phyloP scores from a whole-genome alignment of 805 yeast genomes.

The Schizosaccharomyces japonicus region DNA sequence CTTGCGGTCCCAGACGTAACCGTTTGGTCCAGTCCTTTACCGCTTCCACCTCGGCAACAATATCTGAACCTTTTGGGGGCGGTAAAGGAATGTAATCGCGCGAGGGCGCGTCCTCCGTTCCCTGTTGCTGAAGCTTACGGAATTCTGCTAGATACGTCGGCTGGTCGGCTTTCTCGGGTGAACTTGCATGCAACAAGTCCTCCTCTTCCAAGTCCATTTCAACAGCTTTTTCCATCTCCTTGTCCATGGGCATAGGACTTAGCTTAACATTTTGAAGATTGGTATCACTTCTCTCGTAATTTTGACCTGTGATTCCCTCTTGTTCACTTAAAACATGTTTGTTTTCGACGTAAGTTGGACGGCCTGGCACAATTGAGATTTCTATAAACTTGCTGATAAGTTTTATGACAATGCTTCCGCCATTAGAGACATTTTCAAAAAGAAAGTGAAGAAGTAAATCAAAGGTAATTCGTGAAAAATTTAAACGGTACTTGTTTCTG shows the following conservation, averaged over 20 bases:
- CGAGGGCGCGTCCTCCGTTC: constrained; percentile 31
- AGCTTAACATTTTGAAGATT: constrained; percentile 53
- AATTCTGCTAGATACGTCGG: constrained; percentile 38
- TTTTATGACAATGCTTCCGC: constrained; percentile 70
- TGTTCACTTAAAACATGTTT: constrained; percentile 29
- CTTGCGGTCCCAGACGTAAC: constrained; percentile 48
- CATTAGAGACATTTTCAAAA: constrained; percentile 76
- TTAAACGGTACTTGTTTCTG: constrained; percentile 45
- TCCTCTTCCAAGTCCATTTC: constrained; percentile 45
- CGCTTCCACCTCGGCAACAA: constrained; percentile 51
- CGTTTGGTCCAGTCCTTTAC: constrained; percentile 66
- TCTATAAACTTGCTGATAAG: constrained; percentile 65
- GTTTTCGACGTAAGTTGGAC: constrained; percentile 15
- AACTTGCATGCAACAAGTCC: constrained; percentile 18
- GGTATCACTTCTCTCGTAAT: constrained; percentile 28
- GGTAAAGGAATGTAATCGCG: constrained; percentile 69
- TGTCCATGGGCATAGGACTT: constrained; percentile 68
- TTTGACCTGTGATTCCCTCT: constrained; percentile 20
- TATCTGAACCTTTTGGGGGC: constrained; percentile 50
- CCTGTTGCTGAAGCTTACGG: constrained; percentile 29
- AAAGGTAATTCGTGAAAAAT: constrained; percentile 61
- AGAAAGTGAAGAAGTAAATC: constrained; percentile 64
- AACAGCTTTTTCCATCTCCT: constrained; percentile 62
- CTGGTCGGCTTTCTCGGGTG: constrained; percentile 12
- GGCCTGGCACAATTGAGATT: constrained; percentile 15